Evolutionary conservation across 768 basidiomycete genomes (phyloP).

Genomic region (Multifurca ochricompacta): DNA sequence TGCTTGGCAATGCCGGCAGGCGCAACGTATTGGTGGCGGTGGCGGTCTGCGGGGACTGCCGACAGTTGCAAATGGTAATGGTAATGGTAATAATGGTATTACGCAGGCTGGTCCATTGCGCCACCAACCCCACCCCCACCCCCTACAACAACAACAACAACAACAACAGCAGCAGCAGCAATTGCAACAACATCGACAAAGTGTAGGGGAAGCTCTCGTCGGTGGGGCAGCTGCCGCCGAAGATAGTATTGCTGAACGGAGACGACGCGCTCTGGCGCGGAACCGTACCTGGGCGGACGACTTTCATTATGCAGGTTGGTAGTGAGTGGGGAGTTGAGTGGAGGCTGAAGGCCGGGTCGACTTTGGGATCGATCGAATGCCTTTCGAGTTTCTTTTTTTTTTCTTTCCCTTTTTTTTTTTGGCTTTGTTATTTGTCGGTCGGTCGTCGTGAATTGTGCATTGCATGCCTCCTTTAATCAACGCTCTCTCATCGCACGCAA

Average conservation of each 20-base stretch:
- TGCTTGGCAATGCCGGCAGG: slow-evolving; percentile 31
- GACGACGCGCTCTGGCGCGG: slow-evolving; percentile 41
- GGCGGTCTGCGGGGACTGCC: slow-evolving; percentile 31
- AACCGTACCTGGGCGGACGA: slow-evolving; percentile 66
- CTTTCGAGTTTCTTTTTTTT: background rate
- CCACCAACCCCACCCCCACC: slow-evolving; percentile 33
- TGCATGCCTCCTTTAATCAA: background rate
- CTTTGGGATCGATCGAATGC: too few relatives aligned
- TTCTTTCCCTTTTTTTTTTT: too few relatives aligned
- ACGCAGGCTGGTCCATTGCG: slow-evolving; percentile 24
- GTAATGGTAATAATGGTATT: slow-evolving; percentile 12
- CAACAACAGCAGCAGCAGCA: background rate
- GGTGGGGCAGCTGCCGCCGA: background rate
- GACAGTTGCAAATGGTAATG: slow-evolving; percentile 21
- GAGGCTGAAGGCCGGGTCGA: too few relatives aligned
- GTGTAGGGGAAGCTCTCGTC: too few relatives aligned
- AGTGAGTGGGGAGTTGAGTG: too few relatives aligned
- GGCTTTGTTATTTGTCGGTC: too few relatives aligned
- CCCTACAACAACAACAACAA: background rate
- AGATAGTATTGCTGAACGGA: slow-evolving; percentile 1
- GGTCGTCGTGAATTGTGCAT: background rate
- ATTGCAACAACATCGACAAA: slow-evolving; percentile 10
- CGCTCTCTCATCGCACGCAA: slow-evolving; percentile 1
- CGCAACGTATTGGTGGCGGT: slow-evolving; percentile 24
- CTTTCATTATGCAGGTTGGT: slow-evolving; percentile 63